phyloP scores from a whole-genome alignment of 495 filamentous ascomycete genomes.

The Tuber magnatum region DNA sequence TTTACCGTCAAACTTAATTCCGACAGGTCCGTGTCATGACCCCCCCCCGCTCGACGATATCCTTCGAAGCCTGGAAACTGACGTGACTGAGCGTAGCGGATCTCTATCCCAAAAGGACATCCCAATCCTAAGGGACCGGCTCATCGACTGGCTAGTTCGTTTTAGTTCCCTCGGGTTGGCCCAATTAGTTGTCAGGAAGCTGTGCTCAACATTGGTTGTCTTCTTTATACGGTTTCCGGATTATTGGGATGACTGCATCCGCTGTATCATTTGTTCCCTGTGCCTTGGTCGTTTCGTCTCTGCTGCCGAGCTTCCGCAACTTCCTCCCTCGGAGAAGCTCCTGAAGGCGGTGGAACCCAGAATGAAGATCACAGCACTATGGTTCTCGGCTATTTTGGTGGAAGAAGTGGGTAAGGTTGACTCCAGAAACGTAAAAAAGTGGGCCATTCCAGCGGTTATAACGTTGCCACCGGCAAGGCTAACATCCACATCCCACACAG shows the following conservation, averaged over 20 bases:
- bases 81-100: slow-evolving; percentile 44
- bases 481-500: slow-evolving; percentile 28
- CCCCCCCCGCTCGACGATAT: slow-evolving; percentile 6
- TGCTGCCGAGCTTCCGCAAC: slow-evolving; percentile 48
- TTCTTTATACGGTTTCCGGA: slow-evolving; percentile 67
- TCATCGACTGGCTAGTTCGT: slow-evolving; percentile 61
- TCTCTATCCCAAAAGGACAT: slow-evolving; percentile 57
- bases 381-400: slow-evolving; percentile 65
- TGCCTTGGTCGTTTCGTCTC: slow-evolving; percentile 48
- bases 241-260: slow-evolving; percentile 61
- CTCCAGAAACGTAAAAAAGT: slow-evolving; percentile 52
- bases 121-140: slow-evolving; percentile 57
- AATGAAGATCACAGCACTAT: slow-evolving; percentile 57
- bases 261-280: slow-evolving; percentile 60
- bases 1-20: slow-evolving; percentile 87
- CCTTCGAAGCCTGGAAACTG: neutral
- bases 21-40: slow-evolving; percentile 53
- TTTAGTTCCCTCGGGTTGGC: slow-evolving; percentile 54
- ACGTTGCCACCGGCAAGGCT: neutral
- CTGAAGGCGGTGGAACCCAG: slow-evolving; percentile 50
- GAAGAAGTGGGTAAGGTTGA: slow-evolving; percentile 69
- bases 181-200: slow-evolving; percentile 66
- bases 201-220: slow-evolving; percentile 72
- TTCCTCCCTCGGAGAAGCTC: slow-evolving; percentile 49
- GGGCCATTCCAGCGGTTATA: slow-evolving; percentile 27